Evolutionary conservation across 495 filamentous ascomycete genomes (phyloP), one percentile per base, ranked within the genome.

Genomic region (Penicillium odoratum): DNA sequence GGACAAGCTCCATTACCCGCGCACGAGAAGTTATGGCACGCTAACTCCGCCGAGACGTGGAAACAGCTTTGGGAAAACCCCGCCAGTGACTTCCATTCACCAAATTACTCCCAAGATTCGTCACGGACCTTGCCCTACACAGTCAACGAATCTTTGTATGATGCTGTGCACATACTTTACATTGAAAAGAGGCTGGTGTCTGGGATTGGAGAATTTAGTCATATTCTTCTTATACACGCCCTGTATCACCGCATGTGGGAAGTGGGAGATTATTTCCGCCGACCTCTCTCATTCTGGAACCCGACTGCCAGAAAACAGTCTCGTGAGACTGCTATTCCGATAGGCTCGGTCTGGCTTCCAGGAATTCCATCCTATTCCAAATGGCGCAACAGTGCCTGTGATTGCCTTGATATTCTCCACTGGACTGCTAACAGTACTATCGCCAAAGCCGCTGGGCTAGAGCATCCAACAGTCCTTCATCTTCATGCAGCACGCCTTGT

Each of bases 381-480:
- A 53, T 84, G 81, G 81, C 74, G 79, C 29, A 84, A 84, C 59
- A 78, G 78, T 47, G 73, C 78, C 18, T 83, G 81, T 47, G 81
- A 84, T 59, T 79, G 74, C 48, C 56, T 84, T 15, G 81, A 84
- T 56, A 78, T 82, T 21, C 70, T 84, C 9, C 81, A 84, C 55
- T 84, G 81, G 81, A 71, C 72, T 15, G 79, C 80, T 18, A 82
- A 82, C 52, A 71, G 67, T 43, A 69, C 73, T 5, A 74, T 79
- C 29, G 72, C 74, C 1, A 74, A 73, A 58, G 73, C 75, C 21
- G 70, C 68, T 15, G 81, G 80, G 10, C 63, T 78, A 34, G 81
- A 82, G 53, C 79, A 80, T 53, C 76, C 81, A 5, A 81, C 77
- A 9, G 71, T 83, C 2, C 53, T 81, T 7, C 78, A 82, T 62